Evolutionary conservation across 441 rosid species (phyloP).

Genomic region (Gossypium schwendimanii): DNA sequence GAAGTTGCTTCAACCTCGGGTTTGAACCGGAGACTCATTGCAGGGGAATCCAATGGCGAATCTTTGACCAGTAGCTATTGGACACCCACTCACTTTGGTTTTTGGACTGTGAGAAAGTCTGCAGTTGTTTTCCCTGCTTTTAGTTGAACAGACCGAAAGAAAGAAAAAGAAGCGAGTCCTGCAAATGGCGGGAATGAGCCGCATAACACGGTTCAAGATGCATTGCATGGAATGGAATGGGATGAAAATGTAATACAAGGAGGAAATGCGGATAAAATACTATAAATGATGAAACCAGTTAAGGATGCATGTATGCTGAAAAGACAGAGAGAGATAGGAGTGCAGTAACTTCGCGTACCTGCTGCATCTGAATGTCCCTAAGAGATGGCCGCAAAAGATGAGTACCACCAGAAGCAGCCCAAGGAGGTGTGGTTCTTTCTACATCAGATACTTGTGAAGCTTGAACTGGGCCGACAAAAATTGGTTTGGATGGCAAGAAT

Average conservation of each 20-base stretch:
- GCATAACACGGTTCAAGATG: not conserved
- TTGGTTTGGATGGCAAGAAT: conserved; percentile 69
- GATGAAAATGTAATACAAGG: not conserved
- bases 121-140: conserved; percentile 58
- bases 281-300: not conserved
- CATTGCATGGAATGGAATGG: not conserved
- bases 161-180: not conserved
- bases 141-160: not conserved
- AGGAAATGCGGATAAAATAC: not conserved
- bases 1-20: conserved; percentile 69
- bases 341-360: conserved; percentile 35
- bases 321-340: not conserved
- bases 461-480: conserved; percentile 46
- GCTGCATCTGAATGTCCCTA: conserved; percentile 92
- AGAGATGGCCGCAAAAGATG: conserved; percentile 69
- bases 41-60: conserved; percentile 80
- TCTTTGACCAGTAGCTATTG: conserved; percentile 54
- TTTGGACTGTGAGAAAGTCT: conserved; percentile 63
- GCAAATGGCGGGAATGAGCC: not conserved
- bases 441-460: conserved; percentile 42
- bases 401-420: conserved; percentile 80
- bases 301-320: not conserved
- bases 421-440: conserved; percentile 74
- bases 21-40: conserved; percentile 83
- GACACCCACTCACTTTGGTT: conserved; percentile 60